Evolutionary conservation across 2,329 filamentous ascomycete genomes (phyloP), one percentile per base, ranked within the genome.

Genomic region (Dothiorella sarmentorum): DNA sequence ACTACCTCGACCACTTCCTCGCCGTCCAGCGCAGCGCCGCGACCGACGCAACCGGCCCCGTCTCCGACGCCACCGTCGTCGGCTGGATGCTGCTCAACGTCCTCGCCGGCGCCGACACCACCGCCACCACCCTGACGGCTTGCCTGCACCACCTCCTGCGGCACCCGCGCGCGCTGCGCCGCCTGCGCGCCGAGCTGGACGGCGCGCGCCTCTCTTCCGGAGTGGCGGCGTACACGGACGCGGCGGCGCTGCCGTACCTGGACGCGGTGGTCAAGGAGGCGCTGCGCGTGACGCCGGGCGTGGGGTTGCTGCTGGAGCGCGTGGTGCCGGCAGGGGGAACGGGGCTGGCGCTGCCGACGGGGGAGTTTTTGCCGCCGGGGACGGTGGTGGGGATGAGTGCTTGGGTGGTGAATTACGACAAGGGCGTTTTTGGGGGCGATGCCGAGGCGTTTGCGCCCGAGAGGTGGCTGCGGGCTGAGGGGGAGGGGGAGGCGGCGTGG

Each of bases 371-470:
- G 31, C 73, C 73, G 0, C 66, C 62, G 1, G 76, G 74, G 9
- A 77, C 74, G 0, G 65, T 73, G 4, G 69, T 79, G 7, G 78
- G 76, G 5, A 71, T 78, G 43, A 80, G 77, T 47, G 66, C 76
- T 0, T 77, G 75, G 69, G 74, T 77, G 0, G 60, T 78, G 0
- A 75, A 80, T 26, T 67, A 69, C 20, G 69, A 79, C 44, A 64
- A 66, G 9, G 61, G 63, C 0, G 68, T 80, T 3, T 81, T 76
- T 56, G 70, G 71, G 0, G 22, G 64, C 1, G 71, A 78, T 52
- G 69, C 74, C 0, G 71, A 75, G 10, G 62, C 68, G 0, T 81
- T 75, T 61, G 62, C 64, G 17, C 78, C 78, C 0, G 77, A 79
- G 58, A 64, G 79, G 20, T 81, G 78, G 78, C 61, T 80, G 3